These are phyloP conservation scores for California macrophylla DNA, from an alignment of 441 rosid species.

Conservation along the genomic window DNA sequence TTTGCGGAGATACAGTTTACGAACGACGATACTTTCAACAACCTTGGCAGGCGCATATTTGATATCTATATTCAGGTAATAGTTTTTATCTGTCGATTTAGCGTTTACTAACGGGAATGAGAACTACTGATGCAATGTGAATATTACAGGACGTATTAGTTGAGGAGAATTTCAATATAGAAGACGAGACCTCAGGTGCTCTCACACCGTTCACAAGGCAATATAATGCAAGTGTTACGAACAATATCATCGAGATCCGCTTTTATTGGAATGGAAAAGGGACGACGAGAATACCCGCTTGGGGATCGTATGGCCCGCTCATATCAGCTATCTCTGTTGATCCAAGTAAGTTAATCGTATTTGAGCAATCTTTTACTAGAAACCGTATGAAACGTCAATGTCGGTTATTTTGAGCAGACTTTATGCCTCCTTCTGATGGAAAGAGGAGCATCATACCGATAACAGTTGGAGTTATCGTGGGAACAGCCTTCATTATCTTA, in stretches of 20 bases:
- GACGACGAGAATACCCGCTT: slow-evolving; percentile 49
- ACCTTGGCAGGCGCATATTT: slow-evolving; percentile 48
- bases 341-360: slow-evolving; percentile 33
- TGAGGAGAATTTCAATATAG: slow-evolving; percentile 34
- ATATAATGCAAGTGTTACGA: slow-evolving; percentile 24
- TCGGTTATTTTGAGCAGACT: slow-evolving; percentile 29
- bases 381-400: neutral
- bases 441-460: slow-evolving; percentile 19
- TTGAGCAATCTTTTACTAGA: neutral
- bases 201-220: slow-evolving; percentile 22
- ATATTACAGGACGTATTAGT: slow-evolving; percentile 28
- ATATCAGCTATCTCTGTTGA: slow-evolving; percentile 51
- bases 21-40: slow-evolving; percentile 17
- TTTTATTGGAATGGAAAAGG: slow-evolving; percentile 68
- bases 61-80: slow-evolving; percentile 54
- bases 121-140: neutral
- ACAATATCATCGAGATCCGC: slow-evolving; percentile 43
- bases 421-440: slow-evolving; percentile 21
- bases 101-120: neutral
- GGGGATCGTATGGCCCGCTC: slow-evolving; percentile 60
- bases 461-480: slow-evolving; percentile 27
- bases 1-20: slow-evolving; percentile 49
- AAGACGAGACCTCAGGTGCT: slow-evolving; percentile 31
- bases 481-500: slow-evolving; percentile 23
- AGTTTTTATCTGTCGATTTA: neutral